Percentiles rank a stretch among this genome's conserved stretches.
Conservation (phyloP, 305 asterid genomes). For the Solanum hybrid region DNA sequence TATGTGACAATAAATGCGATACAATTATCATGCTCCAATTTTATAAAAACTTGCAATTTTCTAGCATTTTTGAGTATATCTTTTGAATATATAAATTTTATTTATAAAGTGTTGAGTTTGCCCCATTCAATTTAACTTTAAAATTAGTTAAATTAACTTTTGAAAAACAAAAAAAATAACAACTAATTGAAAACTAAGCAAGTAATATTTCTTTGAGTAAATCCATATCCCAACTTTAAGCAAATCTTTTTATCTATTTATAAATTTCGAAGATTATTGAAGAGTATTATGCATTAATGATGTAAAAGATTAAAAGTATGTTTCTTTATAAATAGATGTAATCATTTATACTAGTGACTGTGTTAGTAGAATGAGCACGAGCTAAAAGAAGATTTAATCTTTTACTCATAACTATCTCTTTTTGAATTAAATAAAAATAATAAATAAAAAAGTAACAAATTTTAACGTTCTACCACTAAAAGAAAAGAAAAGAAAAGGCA, state of each 20-base stretch:
- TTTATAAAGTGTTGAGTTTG: no score
- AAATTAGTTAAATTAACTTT: no score
- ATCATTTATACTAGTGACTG: not conserved
- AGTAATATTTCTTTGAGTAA: no score
- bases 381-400: not conserved
- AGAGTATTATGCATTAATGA: not conserved
- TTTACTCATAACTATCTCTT: not conserved
- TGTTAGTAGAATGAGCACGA: not conserved
- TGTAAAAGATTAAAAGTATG: not conserved
- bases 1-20: no score
- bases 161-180: no score
- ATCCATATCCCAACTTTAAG: no score
- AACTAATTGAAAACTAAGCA: no score
- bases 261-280: not conserved
- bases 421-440: not conserved
- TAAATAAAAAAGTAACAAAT: not conserved
- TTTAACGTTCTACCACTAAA: not conserved
- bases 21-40: no score
- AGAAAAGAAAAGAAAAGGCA: not conserved
- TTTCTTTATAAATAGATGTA: not conserved
- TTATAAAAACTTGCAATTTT: no score
- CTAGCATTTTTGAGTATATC: fast-evolving
- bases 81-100: no score
- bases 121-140: no score
- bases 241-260: not conserved